Percentiles rank a stretch among this genome's conserved stretches.
Conservation (phyloP, 192 early-diverging fungal species). For the Rhizoclosmatium globosum region DNA sequence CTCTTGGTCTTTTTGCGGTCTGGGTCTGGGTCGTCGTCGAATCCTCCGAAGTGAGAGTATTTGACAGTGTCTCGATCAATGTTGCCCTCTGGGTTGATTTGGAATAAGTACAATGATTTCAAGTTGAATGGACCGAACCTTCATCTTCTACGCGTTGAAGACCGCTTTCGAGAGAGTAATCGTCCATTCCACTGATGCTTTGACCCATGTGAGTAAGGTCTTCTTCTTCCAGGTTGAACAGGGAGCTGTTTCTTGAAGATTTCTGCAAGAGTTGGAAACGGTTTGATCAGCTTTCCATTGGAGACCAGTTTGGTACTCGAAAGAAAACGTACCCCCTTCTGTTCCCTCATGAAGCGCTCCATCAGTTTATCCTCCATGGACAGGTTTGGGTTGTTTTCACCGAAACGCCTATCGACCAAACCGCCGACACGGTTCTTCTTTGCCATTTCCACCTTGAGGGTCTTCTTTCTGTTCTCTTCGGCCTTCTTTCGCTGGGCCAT, state of each 20-base stretch:
- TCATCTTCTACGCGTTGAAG: constrained; percentile 63
- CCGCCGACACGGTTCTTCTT: constrained; percentile 74
- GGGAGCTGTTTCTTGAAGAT: constrained; percentile 29
- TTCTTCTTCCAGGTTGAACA: constrained; percentile 85
- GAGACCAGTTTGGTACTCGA: constrained; percentile 45
- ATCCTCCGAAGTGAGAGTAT: constrained; percentile 88
- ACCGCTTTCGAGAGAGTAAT: constrained; percentile 76
- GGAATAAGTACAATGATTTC: not conserved
- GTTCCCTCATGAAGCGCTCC: constrained; percentile 89
- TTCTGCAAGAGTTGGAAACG: constrained; percentile 8
- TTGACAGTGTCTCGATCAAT: constrained; percentile 79
- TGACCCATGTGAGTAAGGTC: constrained; percentile 95
- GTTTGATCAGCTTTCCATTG: constrained; percentile 10
- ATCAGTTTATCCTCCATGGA: constrained; percentile 97
- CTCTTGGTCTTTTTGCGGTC: constrained; percentile 82
- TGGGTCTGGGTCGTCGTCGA: constrained; percentile 65
- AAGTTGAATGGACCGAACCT: constrained; percentile 22
- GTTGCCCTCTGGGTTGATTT: constrained; percentile 33
- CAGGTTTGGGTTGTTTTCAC: constrained; percentile 86
- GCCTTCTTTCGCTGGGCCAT: constrained; percentile 81
- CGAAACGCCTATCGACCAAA: constrained; percentile 93
- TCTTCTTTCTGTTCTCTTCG: constrained; percentile 86
- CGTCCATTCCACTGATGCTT: constrained; percentile 83
- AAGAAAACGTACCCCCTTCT: constrained; percentile 40
- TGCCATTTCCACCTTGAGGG: constrained; percentile 79